A percentile compares a stretch with the other conserved stretches of the same genome.
These are phyloP conservation scores for Mycosphaerella arachidis DNA, from an alignment of 2,329 filamentous ascomycete species.

Conservation along the genomic window DNA sequence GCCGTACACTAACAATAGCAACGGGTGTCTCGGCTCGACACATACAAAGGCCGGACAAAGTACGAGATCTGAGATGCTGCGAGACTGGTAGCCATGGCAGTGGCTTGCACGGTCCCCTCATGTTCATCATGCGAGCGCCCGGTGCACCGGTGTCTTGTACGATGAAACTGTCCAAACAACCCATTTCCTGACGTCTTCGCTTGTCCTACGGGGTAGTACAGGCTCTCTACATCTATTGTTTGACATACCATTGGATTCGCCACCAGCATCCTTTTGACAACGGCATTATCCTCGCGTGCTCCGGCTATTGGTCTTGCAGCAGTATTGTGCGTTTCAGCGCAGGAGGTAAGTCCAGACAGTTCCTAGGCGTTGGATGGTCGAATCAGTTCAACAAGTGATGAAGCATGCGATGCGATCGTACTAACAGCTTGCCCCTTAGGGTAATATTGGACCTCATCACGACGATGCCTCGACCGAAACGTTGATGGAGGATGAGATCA, in stretches of 20 bases:
- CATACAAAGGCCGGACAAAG: background rate
- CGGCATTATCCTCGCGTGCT: background rate
- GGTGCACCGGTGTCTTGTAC: background rate
- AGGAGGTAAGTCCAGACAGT: too few relatives aligned
- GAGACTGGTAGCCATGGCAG: background rate
- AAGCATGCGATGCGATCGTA: too few relatives aligned
- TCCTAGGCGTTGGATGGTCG: too few relatives aligned
- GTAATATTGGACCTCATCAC: background rate
- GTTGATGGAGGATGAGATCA: slow-evolving; percentile 10
- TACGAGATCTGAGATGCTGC: background rate
- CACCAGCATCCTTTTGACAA: background rate
- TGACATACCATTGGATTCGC: too few relatives aligned
- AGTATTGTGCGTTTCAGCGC: too few relatives aligned
- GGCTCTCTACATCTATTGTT: background rate
- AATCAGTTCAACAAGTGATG: too few relatives aligned
- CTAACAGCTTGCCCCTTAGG: background rate
- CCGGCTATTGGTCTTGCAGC: background rate
- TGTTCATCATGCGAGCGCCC: background rate
- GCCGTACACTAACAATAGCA: background rate
- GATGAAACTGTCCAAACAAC: background rate
- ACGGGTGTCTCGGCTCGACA: background rate
- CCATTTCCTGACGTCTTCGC: background rate
- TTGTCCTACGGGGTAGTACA: background rate
- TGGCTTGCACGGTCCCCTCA: background rate
- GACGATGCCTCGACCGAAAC: background rate